phyloP scores from a whole-genome alignment of 2,329 filamentous ascomycete species.

The Neofusicoccum laricinum region DNA sequence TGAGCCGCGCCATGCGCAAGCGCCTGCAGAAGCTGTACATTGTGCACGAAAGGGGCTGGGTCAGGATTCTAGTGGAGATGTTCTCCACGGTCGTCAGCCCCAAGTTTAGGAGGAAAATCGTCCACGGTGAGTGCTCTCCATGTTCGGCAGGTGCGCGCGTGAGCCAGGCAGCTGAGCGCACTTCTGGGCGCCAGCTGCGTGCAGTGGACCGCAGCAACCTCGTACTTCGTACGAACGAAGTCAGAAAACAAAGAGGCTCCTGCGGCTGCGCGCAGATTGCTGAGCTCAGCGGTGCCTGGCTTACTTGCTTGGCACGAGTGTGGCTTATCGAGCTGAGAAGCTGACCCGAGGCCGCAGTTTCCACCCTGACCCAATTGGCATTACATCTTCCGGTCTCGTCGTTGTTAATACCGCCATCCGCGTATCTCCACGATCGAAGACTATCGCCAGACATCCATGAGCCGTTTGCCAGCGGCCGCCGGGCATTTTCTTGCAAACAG shows the following conservation, averaged over 20 bases:
- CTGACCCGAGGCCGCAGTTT: constrained; percentile 38
- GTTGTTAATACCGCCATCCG: constrained; percentile 53
- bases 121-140: constrained; percentile 43
- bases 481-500: constrained; percentile 47
- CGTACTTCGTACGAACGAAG: background rate
- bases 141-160: background rate
- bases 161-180: background rate
- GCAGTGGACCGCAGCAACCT: background rate
- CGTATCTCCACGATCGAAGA: constrained; percentile 54
- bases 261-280: background rate
- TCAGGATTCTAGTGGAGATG: constrained; percentile 54
- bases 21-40: constrained; percentile 55
- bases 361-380: constrained; percentile 48
- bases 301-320: background rate
- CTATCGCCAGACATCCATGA: constrained; percentile 47
- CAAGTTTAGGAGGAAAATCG: constrained; percentile 57
- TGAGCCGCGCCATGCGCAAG: constrained; percentile 54
- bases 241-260: background rate
- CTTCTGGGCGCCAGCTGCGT: background rate
- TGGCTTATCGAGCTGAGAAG: background rate
- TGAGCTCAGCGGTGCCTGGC: constrained; percentile 11
- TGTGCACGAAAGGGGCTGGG: constrained; percentile 57
- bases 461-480: constrained; percentile 44
- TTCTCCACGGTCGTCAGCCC: constrained; percentile 57
- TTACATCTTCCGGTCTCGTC: constrained; percentile 51